Evolutionary conservation across 179 eudicot genomes (phyloP), one percentile per base, ranked within the genome.

Genomic region (Camellia oleifera): DNA sequence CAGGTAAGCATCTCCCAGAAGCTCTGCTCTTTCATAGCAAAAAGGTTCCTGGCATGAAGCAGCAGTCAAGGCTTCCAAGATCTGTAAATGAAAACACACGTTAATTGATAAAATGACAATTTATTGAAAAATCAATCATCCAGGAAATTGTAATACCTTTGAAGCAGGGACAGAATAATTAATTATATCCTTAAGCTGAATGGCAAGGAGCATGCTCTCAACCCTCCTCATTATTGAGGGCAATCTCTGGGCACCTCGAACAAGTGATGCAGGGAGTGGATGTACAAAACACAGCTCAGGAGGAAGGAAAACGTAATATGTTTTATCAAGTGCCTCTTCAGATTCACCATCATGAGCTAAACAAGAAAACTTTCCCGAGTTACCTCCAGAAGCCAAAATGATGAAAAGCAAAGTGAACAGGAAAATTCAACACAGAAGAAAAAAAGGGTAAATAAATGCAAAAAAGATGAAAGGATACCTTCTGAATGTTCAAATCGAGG

Each of bases 1-100:
- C 76, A 97, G 84, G 81, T 97, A 97, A 79, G 99, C 99, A 81
- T 97, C 99, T 79, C 99, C 99, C 57, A 97, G 87, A 69, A 97
- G 97, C 85, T 97, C 99, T 48, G 99, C 99, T 89, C 99, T 92
- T 87, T 97, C 99, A 83, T 97, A 97, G 83, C 98, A 97, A 69
- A 97, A 97, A 64, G 99, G 90, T 88, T 97, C 99, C 75, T 97
- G 99, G 83, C 99, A 97, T 53, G 99, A 97, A 82, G 99, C 99
- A 74, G 99, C 98, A 48, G 99, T 97, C 88, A 97, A 86, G 54
- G 99, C 99, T 89, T 97, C 99, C 87, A 97, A 87, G 73, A 97
- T 89, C 99, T 97, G 93, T 50, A 84, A 72, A 88, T 40, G 52
- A 44, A 77, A 46, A 78, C 65, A 83, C 7, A 13, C 50, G 63